Percentiles rank a stretch among this genome's conserved stretches.
phyloP scores from a whole-genome alignment of 805 yeast genomes.

The Myxozyma vanderwaltii region DNA sequence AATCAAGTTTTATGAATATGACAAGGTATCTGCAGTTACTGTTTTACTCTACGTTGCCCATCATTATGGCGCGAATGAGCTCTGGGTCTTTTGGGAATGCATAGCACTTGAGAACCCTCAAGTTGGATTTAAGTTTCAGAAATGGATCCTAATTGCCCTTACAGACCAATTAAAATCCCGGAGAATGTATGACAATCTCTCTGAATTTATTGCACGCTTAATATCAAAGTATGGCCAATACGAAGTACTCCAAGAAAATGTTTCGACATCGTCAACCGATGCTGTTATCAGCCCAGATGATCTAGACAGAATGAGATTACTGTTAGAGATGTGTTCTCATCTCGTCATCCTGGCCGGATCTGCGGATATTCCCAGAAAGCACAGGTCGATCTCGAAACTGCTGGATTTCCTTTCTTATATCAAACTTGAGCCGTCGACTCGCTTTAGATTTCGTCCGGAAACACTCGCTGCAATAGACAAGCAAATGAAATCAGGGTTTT shows the following conservation, averaged over 20 bases:
- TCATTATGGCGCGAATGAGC: slow-evolving; percentile 1
- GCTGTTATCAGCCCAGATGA: neutral
- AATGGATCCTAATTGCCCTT: neutral
- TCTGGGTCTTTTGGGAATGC: neutral
- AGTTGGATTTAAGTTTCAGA: neutral
- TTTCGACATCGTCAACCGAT: too few species aligned
- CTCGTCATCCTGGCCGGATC: neutral
- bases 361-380: neutral
- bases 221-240: neutral
- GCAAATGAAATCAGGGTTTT: neutral
- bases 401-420: neutral
- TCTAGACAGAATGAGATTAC: neutral
- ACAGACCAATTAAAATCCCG: neutral
- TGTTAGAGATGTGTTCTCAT: neutral
- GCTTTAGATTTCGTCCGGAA: neutral
- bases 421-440: neutral
- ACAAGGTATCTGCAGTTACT: neutral
- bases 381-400: neutral
- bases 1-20: neutral
- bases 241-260: neutral
- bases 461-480: neutral
- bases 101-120: neutral
- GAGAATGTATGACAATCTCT: neutral
- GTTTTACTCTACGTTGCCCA: neutral
- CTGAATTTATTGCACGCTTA: neutral